Evolutionary conservation across 1,284 basidiomycete species (phyloP), one percentile per base, ranked within the genome.

Genomic region (Anthracocystis walkeri): DNA sequence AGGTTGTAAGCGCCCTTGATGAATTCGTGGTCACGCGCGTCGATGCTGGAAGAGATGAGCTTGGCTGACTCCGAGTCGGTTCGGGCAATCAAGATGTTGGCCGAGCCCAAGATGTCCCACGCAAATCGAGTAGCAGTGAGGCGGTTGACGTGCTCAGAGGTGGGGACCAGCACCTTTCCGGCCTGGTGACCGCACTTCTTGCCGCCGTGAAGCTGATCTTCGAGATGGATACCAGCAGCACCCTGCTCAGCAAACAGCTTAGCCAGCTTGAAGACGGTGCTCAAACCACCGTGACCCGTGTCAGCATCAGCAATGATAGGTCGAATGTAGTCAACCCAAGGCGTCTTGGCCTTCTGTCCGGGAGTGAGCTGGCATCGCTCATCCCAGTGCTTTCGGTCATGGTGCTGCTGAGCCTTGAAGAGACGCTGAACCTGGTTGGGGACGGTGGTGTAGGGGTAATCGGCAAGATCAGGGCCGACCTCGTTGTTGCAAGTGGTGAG

Each of bases 401-500:
- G 83, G 65, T 83, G 82, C 54, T 80, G 80, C 65, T 85, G 82
- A 2, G 83, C 83, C 74, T 83, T 84, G 81, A 85, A 84, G 23
- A 85, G 80, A 56, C 83, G 76, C 73, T 84, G 80, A 5, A 85
- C 83, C 73, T 85, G 83, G 66, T 96, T 96, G 23, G 94, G 94
- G 7, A 96, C 94, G 0, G 94, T 96, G 7, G 93, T 95, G 85
- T 95, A 96, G 0, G 94, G 94, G 85, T 96, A 96, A 85, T 96
- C 86, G 31, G 95, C 97, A 84, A 99, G 90, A 88, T 99, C 96
- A 42, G 96, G 96, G 48, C 96, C 96, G 58, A 97, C 95, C 87
- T 99, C 97, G 83, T 98, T 95, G 82, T 90, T 93, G 31, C 91
- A 92, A 1, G 95, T 97, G 40, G 83, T 85, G 27, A 85, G 73